A percentile compares a stretch with the other conserved stretches of the same genome.
Conservation (phyloP, 768 basidiomycete species). For the Auriscalpium orientale region DNA sequence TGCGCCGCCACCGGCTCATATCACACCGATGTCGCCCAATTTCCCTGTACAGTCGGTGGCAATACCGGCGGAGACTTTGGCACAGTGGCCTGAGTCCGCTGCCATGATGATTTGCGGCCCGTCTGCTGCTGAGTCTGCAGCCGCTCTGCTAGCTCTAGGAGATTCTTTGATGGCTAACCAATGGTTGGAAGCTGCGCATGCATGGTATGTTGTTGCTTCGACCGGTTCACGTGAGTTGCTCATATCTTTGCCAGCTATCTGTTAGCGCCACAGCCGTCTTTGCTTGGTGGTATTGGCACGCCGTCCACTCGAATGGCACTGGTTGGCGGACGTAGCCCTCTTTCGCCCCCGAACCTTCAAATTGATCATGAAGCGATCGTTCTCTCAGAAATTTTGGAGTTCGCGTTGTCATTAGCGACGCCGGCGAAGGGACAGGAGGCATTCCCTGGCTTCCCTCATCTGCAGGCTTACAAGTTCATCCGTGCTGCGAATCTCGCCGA, state of each 20-base stretch:
- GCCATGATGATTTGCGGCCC: conserved; percentile 77
- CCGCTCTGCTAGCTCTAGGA: conserved; percentile 76
- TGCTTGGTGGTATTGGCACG: conserved; percentile 62
- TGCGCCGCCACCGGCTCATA: not conserved
- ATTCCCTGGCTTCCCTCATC: conserved; percentile 73
- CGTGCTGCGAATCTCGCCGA: conserved; percentile 74
- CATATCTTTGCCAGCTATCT: conserved; percentile 52
- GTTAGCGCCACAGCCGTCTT: conserved; percentile 74
- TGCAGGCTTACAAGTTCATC: conserved; percentile 83
- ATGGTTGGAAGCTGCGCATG: conserved; percentile 82
- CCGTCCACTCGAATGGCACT: conserved; percentile 63
- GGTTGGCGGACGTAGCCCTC: conserved; percentile 61
- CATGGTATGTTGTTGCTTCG: conserved; percentile 53
- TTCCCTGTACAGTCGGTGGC: conserved; percentile 41
- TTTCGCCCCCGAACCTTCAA: conserved; percentile 39
- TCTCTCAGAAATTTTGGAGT: conserved; percentile 88
- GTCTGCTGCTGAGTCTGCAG: conserved; percentile 57
- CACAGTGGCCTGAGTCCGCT: conserved; percentile 79
- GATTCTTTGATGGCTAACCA: conserved; percentile 69
- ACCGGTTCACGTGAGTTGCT: not conserved
- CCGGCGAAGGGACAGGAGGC: conserved; percentile 78
- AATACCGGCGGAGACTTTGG: conserved; percentile 56
- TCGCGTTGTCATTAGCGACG: conserved; percentile 72
- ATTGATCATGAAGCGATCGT: conserved; percentile 71
- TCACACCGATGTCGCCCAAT: conserved; percentile 58